phyloP scores from a whole-genome alignment of 768 basidiomycete species.

The Podaxis sp. region DNA sequence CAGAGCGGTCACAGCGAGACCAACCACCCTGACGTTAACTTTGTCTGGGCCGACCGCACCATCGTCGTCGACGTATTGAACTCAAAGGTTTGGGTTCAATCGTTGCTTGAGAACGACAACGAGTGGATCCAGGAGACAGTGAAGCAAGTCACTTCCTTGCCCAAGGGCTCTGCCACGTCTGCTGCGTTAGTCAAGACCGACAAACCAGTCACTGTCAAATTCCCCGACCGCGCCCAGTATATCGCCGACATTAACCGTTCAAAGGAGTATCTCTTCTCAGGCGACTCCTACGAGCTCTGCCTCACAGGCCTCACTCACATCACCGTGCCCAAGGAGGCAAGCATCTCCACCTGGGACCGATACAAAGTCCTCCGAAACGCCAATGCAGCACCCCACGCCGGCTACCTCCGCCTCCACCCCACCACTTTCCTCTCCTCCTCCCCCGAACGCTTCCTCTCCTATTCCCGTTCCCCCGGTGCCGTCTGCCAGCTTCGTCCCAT shows the following conservation, averaged over 20 bases:
- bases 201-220: slow-evolving; percentile 28
- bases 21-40: slow-evolving; percentile 68
- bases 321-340: slow-evolving; percentile 37
- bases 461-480: slow-evolving; percentile 57
- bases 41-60: slow-evolving; percentile 78
- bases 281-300: slow-evolving; percentile 93
- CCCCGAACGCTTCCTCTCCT: slow-evolving; percentile 90
- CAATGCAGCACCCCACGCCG: slow-evolving; percentile 91
- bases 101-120: slow-evolving; percentile 54
- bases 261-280: slow-evolving; percentile 75
- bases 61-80: slow-evolving; percentile 60
- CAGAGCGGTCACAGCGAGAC: slow-evolving; percentile 18
- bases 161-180: background rate
- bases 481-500: slow-evolving; percentile 88
- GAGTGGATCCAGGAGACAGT: slow-evolving; percentile 56
- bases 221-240: slow-evolving; percentile 63
- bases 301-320: slow-evolving; percentile 75
- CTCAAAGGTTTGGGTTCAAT: slow-evolving; percentile 59
- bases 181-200: background rate
- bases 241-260: slow-evolving; percentile 68
- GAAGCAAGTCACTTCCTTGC: background rate
- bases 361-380: slow-evolving; percentile 67
- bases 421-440: slow-evolving; percentile 82
- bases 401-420: slow-evolving; percentile 74
- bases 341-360: slow-evolving; percentile 57